Percentiles rank a stretch among this genome's conserved stretches.
phyloP scores from a whole-genome alignment of 2,329 filamentous ascomycete genomes.

The Fusarium palustre region DNA sequence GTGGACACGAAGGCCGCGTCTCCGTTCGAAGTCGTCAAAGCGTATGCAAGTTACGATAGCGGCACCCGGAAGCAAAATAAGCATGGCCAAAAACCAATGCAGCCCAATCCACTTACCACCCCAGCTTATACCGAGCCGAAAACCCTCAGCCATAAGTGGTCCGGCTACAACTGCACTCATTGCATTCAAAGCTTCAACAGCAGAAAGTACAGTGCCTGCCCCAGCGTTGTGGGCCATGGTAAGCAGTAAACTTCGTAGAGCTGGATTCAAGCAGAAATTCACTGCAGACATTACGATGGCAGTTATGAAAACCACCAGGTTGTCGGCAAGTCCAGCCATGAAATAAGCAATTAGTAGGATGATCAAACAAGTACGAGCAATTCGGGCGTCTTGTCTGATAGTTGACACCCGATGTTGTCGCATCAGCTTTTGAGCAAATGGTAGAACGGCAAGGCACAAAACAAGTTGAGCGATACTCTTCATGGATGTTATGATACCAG shows the following conservation, averaged over 20 bases:
- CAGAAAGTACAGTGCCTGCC: constrained; percentile 3
- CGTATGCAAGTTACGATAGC: background rate
- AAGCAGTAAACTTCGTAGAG: background rate
- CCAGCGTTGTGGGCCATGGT: background rate
- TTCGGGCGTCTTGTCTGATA: background rate
- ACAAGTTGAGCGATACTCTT: background rate
- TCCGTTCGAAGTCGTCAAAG: background rate
- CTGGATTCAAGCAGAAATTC: constrained; percentile 3
- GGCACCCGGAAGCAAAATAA: background rate
- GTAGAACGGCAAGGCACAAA: background rate
- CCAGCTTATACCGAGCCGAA: background rate
- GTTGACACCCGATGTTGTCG: background rate
- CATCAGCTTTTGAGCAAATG: constrained; percentile 1
- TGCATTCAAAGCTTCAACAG: background rate
- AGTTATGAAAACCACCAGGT: background rate
- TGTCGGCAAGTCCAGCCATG: constrained; percentile 1
- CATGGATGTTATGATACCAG: background rate
- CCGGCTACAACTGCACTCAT: background rate
- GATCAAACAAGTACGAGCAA: background rate
- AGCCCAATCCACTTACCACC: constrained; percentile 2
- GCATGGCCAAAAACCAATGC: constrained; percentile 3
- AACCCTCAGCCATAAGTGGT: constrained; percentile 1
- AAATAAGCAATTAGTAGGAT: background rate
- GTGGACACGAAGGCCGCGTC: too few species aligned
- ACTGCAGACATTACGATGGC: background rate